Base-by-base conservation (phyloP, 1,139 yeast genomes). In the Saccharomyces uvarum region DNA sequence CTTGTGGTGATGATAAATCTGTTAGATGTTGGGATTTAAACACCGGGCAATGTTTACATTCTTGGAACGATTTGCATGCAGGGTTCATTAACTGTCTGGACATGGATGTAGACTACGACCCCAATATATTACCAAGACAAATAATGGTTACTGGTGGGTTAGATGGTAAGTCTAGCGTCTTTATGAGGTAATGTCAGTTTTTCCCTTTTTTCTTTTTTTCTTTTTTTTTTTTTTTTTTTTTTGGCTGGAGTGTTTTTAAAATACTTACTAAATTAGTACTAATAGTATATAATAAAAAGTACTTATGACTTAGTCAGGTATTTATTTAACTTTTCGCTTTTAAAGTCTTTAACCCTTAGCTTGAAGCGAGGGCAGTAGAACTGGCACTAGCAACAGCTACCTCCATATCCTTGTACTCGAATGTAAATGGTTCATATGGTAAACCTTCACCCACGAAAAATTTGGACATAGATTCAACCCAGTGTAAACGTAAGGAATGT, bases 381-480 rank as follows among this genome's bases (percentile, higher is more conserved):
- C 24, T 38, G 21, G 54, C 48, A 11, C 26, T 46, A 27, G 50
- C 54, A 16, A 54, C 57, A 32, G 56, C 61, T 1, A 53, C 53
- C 9, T 58, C 61, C 49, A 62, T 54, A 31, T 76, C 62, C 13
- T 73, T 63, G 11, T 63, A 60, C 53, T 70, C 64, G 59, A 90
- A 88, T 8, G 81, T 74, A 68, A 89, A 91, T 32, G 99, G 99
- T 59, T 82, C 84, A 70, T 88, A 93, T 1, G 89, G 83, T 58
- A 84, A 79, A 53, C 99, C 99, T 68, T 93, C 98, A 63, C 99
- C 99, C 65, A 87, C 89, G 66, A 93, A 95, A 71, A 88, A 95
- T 74, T 95, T 95, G 51, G 97, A 90, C 98, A 95, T 95, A 32
- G 97, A 91, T 73, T 95, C 99, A 55, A 95, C 99, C 99, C 99